phyloP scores from a whole-genome alignment of 257 asterid species.

The Nicotiana otophora region DNA sequence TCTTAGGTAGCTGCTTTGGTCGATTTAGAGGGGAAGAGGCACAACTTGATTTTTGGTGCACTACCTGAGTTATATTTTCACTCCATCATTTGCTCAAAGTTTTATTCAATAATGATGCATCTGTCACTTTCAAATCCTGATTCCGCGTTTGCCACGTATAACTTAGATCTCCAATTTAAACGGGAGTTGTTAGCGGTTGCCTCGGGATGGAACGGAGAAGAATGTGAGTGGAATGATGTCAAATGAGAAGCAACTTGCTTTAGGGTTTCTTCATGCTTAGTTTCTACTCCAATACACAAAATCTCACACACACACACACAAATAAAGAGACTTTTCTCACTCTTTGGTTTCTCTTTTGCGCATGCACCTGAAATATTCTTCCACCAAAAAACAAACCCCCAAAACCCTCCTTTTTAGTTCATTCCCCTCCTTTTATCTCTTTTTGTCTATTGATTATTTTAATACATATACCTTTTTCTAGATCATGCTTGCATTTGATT shows the following conservation, averaged over 20 bases:
- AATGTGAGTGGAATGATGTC: constrained; percentile 71
- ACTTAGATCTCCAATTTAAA: background rate
- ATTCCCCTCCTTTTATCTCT: constrained; percentile 21
- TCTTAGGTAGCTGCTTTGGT: too few species aligned
- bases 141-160: accelerated
- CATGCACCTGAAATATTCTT: constrained; percentile 51
- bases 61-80: too few species aligned
- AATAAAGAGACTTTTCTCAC: constrained; percentile 11
- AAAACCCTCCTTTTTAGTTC: background rate
- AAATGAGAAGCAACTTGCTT: constrained; percentile 50
- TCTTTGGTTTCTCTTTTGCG: constrained; percentile 37
- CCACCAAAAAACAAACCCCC: constrained; percentile 16
- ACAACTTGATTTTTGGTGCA: too few species aligned
- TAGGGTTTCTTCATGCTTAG: constrained; percentile 78
- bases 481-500: constrained; percentile 28
- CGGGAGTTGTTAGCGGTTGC: constrained; percentile 19
- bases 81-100: too few species aligned
- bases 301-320: constrained; percentile 7
- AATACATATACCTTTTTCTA: background rate
- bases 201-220: constrained; percentile 57
- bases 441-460: constrained; percentile 14
- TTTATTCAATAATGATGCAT: too few species aligned
- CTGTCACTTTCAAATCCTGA: accelerated
- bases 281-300: constrained; percentile 48
- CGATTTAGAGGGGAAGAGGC: too few species aligned